These are phyloP conservation scores for Wallacemonas sp. DNA, from an alignment of 208 protist species.

Conservation along the genomic window DNA sequence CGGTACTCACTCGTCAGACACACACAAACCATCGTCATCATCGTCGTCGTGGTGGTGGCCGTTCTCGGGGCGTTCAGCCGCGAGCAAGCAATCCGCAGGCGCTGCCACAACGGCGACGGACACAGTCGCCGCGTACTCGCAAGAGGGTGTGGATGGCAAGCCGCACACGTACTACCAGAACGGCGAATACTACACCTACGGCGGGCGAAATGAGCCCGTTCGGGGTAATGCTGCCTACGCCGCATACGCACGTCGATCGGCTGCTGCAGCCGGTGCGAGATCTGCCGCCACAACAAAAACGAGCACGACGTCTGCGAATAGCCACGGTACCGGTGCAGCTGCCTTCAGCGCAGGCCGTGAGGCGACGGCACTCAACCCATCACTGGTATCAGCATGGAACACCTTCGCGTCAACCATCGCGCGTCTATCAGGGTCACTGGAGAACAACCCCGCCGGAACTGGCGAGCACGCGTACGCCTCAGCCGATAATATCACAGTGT, in stretches of 20 bases:
- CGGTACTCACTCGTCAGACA: constrained; percentile 17
- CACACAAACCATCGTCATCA: not conserved
- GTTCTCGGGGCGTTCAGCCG: not conserved
- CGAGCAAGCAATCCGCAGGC: not conserved
- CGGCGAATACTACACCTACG: constrained; percentile 34
- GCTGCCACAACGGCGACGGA: not conserved
- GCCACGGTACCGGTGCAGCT: too few species aligned
- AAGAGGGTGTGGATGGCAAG: constrained; percentile 12
- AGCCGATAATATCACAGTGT: not conserved
- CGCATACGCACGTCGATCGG: not conserved
- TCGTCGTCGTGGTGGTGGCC: not conserved
- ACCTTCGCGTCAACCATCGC: constrained; percentile 3
- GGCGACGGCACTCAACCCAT: not conserved
- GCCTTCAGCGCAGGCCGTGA: not conserved
- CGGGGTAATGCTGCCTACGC: not conserved
- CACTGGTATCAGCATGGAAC: constrained; percentile 2
- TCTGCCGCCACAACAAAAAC: too few species aligned
- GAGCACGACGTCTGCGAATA: too few species aligned
- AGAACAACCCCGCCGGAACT: too few species aligned
- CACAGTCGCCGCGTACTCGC: constrained; percentile 2
- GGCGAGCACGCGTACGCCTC: too few species aligned
- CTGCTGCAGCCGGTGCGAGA: not conserved
- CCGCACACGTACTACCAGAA: constrained; percentile 33
- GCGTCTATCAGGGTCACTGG: too few species aligned
- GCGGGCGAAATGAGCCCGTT: not conserved